Base-by-base conservation (phyloP, 1,139 yeast species). In the Scheffersomyces parashehatae region DNA sequence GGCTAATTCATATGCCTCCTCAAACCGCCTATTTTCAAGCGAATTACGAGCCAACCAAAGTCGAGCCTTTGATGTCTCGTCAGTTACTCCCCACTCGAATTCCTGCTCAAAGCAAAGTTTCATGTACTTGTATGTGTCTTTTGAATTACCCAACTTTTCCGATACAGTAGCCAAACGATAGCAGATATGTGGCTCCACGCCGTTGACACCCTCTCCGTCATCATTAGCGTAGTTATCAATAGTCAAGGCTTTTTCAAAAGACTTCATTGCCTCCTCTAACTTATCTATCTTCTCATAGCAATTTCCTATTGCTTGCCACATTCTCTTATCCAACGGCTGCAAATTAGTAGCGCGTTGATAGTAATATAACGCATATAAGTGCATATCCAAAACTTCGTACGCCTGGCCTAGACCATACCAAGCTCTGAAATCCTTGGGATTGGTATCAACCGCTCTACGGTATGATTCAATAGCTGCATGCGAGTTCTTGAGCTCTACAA, bases 401-500 rank as follows among this genome's bases (percentile, higher is more conserved):
- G 99, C 98, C 64, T 93, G 99, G 0, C 99, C 99, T 42, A 95
- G 72, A 1, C 99, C 99, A 64, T 93, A 93, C 99, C 99, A 95
- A 0, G 99, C 99, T 42, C 97, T 75, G 63, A 88, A 95, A 63
- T 95, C 99, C 58, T 87, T 85, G 37, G 84, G 81, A 56, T 89
- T 89, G 6, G 91, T 85, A 60, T 90, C 93, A 1, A 91, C 95
- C 0, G 99, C 99, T 40, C 96, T 73, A 52, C 99, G 72, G 60
- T 95, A 95, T 44, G 96, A 85, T 67, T 93, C 98, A 42, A 95
- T 93, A 1, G 99, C 99, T 1, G 99, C 98, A 63, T 95, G 97
- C 0, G 97, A 86, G 65, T 95, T 95, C 58, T 93, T 91, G 54
- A 93, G 75, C 62, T 95, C 99, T 10, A 95, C 96, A 69, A 89